Percentiles rank a stretch among this genome's conserved stretches.
phyloP scores from a whole-genome alignment of 2,329 filamentous ascomycete species.

The Madurella mycetomatis region DNA sequence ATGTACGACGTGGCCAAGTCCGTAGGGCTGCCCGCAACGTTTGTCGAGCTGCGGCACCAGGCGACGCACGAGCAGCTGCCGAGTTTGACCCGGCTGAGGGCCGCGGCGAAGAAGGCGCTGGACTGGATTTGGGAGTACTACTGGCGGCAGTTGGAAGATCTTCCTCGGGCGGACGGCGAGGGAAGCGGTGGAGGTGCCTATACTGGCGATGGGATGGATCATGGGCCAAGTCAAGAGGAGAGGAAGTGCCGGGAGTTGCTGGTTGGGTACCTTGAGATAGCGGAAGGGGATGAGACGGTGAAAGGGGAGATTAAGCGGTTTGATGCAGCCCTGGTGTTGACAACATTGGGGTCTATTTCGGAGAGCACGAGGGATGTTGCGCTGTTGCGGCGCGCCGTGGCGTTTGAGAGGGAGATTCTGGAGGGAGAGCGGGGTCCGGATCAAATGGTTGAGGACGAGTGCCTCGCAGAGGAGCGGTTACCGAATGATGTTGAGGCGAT shows the following conservation, averaged over 20 bases:
- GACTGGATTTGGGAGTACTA: conserved; percentile 88
- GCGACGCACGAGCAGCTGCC: conserved; percentile 87
- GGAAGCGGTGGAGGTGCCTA: conserved; percentile 3
- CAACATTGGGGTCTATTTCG: conserved; percentile 37
- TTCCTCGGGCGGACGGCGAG: conserved; percentile 30
- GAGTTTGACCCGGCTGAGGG: conserved; percentile 66
- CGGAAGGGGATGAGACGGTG: conserved; percentile 20
- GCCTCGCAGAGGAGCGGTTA: neutral
- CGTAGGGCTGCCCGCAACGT: conserved; percentile 67
- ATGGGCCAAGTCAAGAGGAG: neutral
- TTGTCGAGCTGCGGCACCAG: conserved; percentile 86
- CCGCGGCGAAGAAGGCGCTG: conserved; percentile 65
- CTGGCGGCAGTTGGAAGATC: conserved; percentile 52
- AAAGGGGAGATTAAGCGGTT: conserved; percentile 33
- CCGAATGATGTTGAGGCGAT: conserved; percentile 18
- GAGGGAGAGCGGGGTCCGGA: conserved; percentile 22
- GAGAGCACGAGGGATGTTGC: conserved; percentile 39
- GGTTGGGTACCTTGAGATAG: conserved; percentile 10
- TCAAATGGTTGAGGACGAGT: conserved; percentile 12
- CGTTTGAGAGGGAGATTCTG: conserved; percentile 41
- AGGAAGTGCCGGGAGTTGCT: conserved; percentile 3
- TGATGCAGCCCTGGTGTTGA: conserved; percentile 36
- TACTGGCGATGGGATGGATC: neutral
- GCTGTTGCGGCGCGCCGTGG: conserved; percentile 41
- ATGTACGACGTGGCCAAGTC: conserved; percentile 69